Conservation (phyloP, 495 filamentous ascomycete species). For the Xylaria acuta region DNA sequence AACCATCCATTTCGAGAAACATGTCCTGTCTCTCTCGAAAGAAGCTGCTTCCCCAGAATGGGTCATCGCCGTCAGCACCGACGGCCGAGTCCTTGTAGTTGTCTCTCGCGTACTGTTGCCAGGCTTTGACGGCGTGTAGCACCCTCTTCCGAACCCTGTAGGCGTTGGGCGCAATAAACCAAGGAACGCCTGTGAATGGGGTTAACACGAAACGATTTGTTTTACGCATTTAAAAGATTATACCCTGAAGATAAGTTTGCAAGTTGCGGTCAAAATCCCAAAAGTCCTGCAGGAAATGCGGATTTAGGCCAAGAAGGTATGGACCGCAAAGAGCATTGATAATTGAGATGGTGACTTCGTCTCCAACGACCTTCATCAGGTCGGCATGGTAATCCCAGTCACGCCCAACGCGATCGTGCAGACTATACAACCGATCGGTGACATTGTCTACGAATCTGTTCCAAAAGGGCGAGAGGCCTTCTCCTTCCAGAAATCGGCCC, state of each 20-base stretch:
- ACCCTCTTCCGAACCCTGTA: constrained; percentile 34
- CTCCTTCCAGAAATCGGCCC: constrained; percentile 31
- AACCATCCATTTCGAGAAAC: constrained; percentile 41
- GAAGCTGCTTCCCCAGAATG: constrained; percentile 42
- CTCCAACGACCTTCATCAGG: constrained; percentile 36
- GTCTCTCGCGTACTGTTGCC: constrained; percentile 39
- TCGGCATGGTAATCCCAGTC: constrained; percentile 34
- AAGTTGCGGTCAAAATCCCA: constrained; percentile 42
- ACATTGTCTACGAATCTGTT: constrained; percentile 31
- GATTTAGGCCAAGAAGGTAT: constrained; percentile 35
- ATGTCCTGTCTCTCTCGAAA: constrained; percentile 40
- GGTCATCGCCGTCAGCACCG: constrained; percentile 39
- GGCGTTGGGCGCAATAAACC: constrained; percentile 38
- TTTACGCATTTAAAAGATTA: neutral
- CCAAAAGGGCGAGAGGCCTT: constrained; percentile 34
- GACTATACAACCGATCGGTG: constrained; percentile 26
- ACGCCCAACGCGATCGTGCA: constrained; percentile 24
- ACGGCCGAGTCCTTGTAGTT: constrained; percentile 28
- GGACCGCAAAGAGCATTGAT: constrained; percentile 41
- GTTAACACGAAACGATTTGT: constrained; percentile 7
- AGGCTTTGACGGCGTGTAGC: constrained; percentile 34
- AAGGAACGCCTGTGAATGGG: constrained; percentile 27
- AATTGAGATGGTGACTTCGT: constrained; percentile 34
- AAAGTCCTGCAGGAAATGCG: constrained; percentile 37
- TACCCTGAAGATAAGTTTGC: constrained; percentile 40